Conservation (phyloP, 164 flowering plant genomes). For the Pachysandra terminalis region DNA sequence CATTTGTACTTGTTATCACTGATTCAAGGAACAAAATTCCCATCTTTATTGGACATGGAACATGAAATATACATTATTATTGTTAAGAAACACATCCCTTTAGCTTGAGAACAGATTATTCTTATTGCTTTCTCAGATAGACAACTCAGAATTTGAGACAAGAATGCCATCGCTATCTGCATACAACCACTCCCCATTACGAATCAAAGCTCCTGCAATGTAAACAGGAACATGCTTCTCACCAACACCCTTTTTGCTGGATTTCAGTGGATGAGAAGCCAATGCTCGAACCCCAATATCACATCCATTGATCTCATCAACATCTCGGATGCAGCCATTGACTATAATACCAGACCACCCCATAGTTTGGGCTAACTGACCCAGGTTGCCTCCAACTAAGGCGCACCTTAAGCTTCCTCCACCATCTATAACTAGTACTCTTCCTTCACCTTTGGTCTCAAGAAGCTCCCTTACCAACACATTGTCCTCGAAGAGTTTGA, state of each 20-base stretch:
- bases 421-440: not conserved
- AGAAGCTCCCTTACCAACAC: not conserved
- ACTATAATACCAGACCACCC: not conserved
- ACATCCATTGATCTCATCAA: too few species aligned
- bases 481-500: not conserved
- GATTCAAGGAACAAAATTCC: too few species aligned
- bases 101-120: too few species aligned
- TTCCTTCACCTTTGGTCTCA: not conserved
- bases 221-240: not conserved
- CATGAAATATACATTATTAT: too few species aligned
- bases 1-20: too few species aligned
- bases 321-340: not conserved
- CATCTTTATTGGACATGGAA: too few species aligned
- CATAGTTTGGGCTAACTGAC: not conserved
- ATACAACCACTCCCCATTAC: not conserved
- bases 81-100: too few species aligned
- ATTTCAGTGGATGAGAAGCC: not conserved
- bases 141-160: not conserved
- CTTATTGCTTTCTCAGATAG: not conserved
- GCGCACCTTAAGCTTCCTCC: not conserved
- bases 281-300: not conserved
- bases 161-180: not conserved
- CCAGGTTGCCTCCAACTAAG: not conserved
- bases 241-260: not conserved
- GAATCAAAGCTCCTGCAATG: not conserved